These are phyloP conservation scores for Dactylonectria macrodidyma DNA, from an alignment of 2,329 filamentous ascomycete species.

Conservation along the genomic window DNA sequence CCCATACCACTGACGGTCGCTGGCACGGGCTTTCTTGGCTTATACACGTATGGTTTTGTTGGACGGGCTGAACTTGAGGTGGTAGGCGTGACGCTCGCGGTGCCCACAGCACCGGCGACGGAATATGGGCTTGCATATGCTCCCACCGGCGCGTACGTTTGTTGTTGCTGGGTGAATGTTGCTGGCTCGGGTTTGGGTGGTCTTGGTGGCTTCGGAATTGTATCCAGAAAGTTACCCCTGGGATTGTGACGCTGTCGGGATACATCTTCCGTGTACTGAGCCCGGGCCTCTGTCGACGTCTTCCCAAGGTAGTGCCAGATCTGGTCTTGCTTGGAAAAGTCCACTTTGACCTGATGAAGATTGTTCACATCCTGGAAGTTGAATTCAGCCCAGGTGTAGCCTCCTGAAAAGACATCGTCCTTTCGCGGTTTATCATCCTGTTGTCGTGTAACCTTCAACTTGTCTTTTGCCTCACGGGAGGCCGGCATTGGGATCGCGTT, in stretches of 20 bases:
- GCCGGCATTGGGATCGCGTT: slow-evolving; percentile 80
- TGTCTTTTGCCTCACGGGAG: slow-evolving; percentile 73
- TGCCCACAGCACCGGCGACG: neutral
- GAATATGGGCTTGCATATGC: slow-evolving; percentile 31
- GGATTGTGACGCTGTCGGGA: slow-evolving; percentile 72
- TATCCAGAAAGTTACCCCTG: slow-evolving; percentile 81
- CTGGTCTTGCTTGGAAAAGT: slow-evolving; percentile 80
- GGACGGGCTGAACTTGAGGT: slow-evolving; percentile 31
- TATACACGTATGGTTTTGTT: slow-evolving; percentile 69
- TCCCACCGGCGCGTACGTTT: slow-evolving; percentile 44
- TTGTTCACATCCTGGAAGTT: slow-evolving; percentile 73
- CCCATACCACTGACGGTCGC: slow-evolving; percentile 39
- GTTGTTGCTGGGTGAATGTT: slow-evolving; percentile 42
- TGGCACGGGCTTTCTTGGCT: slow-evolving; percentile 59
- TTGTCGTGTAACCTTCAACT: slow-evolving; percentile 76
- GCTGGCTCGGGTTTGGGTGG: slow-evolving; percentile 57
- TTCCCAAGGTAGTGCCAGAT: slow-evolving; percentile 92
- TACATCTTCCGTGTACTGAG: slow-evolving; percentile 90
- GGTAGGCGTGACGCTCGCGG: neutral
- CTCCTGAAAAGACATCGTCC: slow-evolving; percentile 77
- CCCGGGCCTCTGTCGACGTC: slow-evolving; percentile 89
- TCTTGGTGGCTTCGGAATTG: slow-evolving; percentile 71
- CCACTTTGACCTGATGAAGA: slow-evolving; percentile 76
- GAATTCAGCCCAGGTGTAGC: slow-evolving; percentile 86
- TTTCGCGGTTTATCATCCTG: slow-evolving; percentile 74